A percentile compares a stretch with the other conserved stretches of the same genome.
These are phyloP conservation scores for Colletotrichum orchidophilum DNA, from an alignment of 2,329 filamentous ascomycete genomes.

Conservation along the genomic window DNA sequence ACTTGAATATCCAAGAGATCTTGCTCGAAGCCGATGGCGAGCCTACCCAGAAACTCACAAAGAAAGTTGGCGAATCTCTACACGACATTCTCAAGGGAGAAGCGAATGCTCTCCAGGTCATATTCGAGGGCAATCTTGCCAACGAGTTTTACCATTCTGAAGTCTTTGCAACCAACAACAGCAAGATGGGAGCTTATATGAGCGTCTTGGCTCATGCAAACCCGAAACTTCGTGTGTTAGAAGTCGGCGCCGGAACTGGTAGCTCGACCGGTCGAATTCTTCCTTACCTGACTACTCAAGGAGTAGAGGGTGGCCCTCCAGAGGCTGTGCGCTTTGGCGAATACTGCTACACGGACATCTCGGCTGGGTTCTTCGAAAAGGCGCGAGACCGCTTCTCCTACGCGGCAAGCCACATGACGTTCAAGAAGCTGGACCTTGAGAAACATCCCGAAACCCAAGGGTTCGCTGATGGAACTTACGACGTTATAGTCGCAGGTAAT, in stretches of 20 bases:
- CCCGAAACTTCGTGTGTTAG: conserved; percentile 42
- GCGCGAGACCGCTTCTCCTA: conserved; percentile 42
- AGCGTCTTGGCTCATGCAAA: conserved; percentile 39
- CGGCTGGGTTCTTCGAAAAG: conserved; percentile 50
- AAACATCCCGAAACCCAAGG: conserved; percentile 43
- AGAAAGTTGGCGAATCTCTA: conserved; percentile 4
- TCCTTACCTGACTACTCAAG: conserved; percentile 37
- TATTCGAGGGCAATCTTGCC: conserved; percentile 8
- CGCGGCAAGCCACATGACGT: conserved; percentile 35
- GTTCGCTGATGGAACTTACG: conserved; percentile 42
- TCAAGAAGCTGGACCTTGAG: conserved; percentile 43
- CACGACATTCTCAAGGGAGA: conserved; percentile 11
- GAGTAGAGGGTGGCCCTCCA: conserved; percentile 37
- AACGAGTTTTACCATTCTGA: conserved; percentile 4
- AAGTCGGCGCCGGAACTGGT: conserved; percentile 53
- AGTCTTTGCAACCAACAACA: neutral
- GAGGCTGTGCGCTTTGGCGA: neutral
- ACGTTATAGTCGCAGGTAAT: conserved; percentile 46
- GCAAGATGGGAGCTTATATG: conserved; percentile 8
- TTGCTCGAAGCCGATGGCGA: conserved; percentile 1
- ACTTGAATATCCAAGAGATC: neutral
- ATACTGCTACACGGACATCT: conserved; percentile 50
- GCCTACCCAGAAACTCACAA: neutral
- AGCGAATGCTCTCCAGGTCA: neutral
- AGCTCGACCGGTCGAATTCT: conserved; percentile 48